These are phyloP conservation scores for Nemania sp. DNA, from an alignment of 2,329 filamentous ascomycete species.

Conservation along the genomic window DNA sequence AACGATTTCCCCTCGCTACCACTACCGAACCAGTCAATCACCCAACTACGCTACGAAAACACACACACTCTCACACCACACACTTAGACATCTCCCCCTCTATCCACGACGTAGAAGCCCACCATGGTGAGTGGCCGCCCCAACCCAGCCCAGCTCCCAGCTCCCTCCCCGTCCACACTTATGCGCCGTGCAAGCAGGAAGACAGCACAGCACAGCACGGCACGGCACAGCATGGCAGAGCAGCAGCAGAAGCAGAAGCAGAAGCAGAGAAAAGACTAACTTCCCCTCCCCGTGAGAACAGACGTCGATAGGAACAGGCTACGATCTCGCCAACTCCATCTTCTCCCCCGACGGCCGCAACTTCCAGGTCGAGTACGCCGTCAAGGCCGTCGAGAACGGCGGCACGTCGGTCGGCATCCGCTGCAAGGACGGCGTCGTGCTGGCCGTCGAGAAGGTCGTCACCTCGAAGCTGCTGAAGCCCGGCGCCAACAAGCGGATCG, in stretches of 20 bases:
- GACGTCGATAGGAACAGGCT: constrained; percentile 99
- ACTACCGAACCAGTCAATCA: not conserved
- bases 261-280: no score
- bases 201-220: not conserved
- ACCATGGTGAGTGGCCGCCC: constrained; percentile 21
- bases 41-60: not conserved
- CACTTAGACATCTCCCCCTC: not conserved
- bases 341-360: constrained; percentile 99
- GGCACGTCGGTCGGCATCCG: constrained; percentile 95
- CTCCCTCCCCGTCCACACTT: not conserved
- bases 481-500: constrained; percentile 95
- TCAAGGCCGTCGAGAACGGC: constrained; percentile 98
- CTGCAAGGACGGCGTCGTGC: constrained; percentile 95
- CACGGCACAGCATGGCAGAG: constrained; percentile 19
- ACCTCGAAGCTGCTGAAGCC: constrained; percentile 94
- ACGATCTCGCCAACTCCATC: constrained; percentile 99
- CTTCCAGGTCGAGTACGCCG: constrained; percentile 98
- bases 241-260: not conserved
- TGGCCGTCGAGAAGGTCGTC: constrained; percentile 96
- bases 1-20: not conserved
- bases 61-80: not conserved
- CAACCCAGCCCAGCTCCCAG: not conserved
- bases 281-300: constrained; percentile 43
- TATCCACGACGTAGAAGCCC: constrained; percentile 3
- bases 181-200: not conserved